Evolutionary conservation across 257 asterid genomes (phyloP), one percentile per base, ranked within the genome.

Genomic region (Rhazya stricta): DNA sequence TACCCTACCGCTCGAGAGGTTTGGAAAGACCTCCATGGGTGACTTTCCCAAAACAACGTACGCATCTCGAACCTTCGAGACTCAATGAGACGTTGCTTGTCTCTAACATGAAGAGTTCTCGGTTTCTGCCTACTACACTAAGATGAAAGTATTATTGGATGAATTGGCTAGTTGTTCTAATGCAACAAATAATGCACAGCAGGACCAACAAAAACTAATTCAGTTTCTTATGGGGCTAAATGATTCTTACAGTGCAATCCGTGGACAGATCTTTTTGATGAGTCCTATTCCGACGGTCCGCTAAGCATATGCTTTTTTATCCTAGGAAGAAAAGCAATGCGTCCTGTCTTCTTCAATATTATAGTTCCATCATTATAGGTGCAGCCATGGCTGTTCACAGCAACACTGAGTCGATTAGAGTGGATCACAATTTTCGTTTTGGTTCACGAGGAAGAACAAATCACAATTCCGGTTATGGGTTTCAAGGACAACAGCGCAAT

Each of bases 11-110:
- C 36, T 45, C 65, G 32, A 6, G 32, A 60, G n/a, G 65, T 45
- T 6, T 46, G 76, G 65, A 1, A 42, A 58, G 62, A 58, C 11
- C 71, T 70, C 12, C 21, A 34, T 23, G 72, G 41, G 5, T 11
- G 42, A 12, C 70, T 70, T 12, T 77, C 72, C 4, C n/a, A n/a
- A n/a, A n/a, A n/a, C 71, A 70, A n/a, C 23, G 76, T 70, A 70
- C 4, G 53, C 80, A 1, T 29, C 51, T 1, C 0, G 50, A 1
- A 69, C 69, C 7, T 70, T 68, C 42, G 18, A 69, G 13, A 69
- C 57, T 10, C 7, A 69, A 30, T 13, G 43, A 16, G 74, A 50
- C 0, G 23, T 77, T 18, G 23, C 25, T 4, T 58, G 36, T 29
- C 32, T 77, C 23, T 1, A 54, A 3, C 65, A 57, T 18, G 53